Conservation (phyloP, 1,284 basidiomycete species). For the Pisolithus thermaeus region DNA sequence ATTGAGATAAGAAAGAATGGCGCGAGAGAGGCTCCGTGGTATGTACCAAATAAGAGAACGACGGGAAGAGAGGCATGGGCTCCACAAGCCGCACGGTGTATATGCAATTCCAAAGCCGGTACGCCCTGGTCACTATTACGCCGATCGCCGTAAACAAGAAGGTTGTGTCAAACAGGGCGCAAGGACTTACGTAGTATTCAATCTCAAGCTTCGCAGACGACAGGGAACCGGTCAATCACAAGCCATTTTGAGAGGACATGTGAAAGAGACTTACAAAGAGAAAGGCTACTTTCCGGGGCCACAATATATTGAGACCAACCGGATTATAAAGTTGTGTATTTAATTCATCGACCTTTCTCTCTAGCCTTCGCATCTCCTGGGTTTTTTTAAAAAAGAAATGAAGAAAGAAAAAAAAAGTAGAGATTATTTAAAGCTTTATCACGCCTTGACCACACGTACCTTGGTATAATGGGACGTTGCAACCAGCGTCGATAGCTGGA, state of each 20-base stretch:
- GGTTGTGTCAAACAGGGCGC: background rate
- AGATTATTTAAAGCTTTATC: background rate
- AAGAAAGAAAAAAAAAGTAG: background rate
- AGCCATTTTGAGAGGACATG: background rate
- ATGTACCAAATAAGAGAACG: too few species aligned
- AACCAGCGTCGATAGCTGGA: constrained; percentile 68
- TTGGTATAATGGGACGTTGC: constrained; percentile 68
- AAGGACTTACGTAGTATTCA: constrained; percentile 60
- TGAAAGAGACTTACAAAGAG: constrained; percentile 63
- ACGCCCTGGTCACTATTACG: background rate
- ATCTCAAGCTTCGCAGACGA: constrained; percentile 56
- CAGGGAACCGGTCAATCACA: constrained; percentile 5
- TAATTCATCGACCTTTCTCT: constrained; percentile 51
- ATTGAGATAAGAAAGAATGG: too few species aligned
- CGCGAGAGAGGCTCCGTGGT: too few species aligned
- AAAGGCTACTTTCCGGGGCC: constrained; percentile 76
- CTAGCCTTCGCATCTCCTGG: constrained; percentile 74
- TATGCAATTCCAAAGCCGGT: background rate
- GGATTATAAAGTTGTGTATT: constrained; percentile 74
- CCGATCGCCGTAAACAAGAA: background rate
- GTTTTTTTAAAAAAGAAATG: background rate
- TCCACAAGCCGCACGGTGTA: too few species aligned
- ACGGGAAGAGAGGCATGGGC: too few species aligned
- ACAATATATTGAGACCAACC: constrained; percentile 73
- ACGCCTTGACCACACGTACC: constrained; percentile 36